These are phyloP conservation scores for Lactarius pseudohatsudake DNA, from an alignment of 768 basidiomycete genomes.

Conservation along the genomic window DNA sequence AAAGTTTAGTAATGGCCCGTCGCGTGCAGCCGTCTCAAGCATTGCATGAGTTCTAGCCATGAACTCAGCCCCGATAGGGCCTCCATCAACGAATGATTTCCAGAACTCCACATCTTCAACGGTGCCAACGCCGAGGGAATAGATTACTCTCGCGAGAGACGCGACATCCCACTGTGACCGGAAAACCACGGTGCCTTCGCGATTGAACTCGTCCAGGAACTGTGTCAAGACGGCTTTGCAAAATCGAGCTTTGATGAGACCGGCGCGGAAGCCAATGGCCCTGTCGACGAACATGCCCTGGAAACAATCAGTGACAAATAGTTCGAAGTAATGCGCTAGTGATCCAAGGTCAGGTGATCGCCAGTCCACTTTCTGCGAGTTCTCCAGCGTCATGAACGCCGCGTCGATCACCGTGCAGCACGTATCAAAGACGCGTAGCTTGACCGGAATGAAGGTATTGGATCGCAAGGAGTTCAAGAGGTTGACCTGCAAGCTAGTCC, in stretches of 20 bases:
- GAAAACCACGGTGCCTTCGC: not conserved
- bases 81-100: conserved; percentile 4
- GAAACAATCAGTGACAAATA: conserved; percentile 1
- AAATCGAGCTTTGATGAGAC: conserved; percentile 1
- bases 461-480: conserved; percentile 2
- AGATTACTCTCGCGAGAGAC: not conserved
- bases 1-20: conserved; percentile 19
- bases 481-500: conserved; percentile 3
- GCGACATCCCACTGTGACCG: no score
- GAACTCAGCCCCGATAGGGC: not conserved
- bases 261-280: conserved; percentile 2
- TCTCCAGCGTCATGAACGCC: not conserved
- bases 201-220: not conserved
- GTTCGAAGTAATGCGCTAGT: conserved; percentile 6
- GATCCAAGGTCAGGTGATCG: conserved; percentile 13
- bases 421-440: conserved; percentile 2
- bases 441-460: not conserved
- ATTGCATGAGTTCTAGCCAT: not conserved
- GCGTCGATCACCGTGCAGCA: conserved; percentile 14
- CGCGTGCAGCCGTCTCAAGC: not conserved
- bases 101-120: not conserved
- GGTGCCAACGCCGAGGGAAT: not conserved
- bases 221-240: conserved; percentile 1
- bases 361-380: conserved; percentile 12
- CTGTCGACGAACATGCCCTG: conserved; percentile 4